These are phyloP conservation scores for Annulohypoxylon truncatum DNA, from an alignment of 2,329 filamentous ascomycete genomes.

Conservation along the genomic window DNA sequence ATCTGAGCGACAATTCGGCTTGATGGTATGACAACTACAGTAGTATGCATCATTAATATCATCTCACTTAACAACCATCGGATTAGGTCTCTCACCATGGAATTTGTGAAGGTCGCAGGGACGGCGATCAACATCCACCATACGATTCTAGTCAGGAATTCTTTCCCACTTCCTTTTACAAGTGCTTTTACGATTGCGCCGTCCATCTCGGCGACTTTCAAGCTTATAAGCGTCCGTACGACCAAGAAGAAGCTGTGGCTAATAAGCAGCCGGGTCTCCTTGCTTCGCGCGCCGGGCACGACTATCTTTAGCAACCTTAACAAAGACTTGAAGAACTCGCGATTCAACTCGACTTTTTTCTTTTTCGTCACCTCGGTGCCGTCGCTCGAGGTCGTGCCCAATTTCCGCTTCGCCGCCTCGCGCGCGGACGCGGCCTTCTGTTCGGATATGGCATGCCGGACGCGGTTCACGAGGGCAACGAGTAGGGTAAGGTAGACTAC, in stretches of 20 bases:
- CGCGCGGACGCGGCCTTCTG: slow-evolving; percentile 86
- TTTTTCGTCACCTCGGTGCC: slow-evolving; percentile 50
- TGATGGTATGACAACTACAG: slow-evolving; percentile 93
- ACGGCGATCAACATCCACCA: slow-evolving; percentile 99
- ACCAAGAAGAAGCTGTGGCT: slow-evolving; percentile 96
- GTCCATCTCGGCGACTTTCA: slow-evolving; percentile 97
- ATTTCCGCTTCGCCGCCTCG: slow-evolving; percentile 69
- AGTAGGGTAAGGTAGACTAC: slow-evolving; percentile 86
- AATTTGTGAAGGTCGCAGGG: slow-evolving; percentile 97
- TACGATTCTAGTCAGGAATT: slow-evolving; percentile 87
- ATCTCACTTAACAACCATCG: not conserved
- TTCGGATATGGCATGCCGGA: slow-evolving; percentile 90
- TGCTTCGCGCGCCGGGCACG: slow-evolving; percentile 88
- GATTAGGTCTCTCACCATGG: slow-evolving; percentile 75
- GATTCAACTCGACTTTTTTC: slow-evolving; percentile 89
- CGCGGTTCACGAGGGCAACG: slow-evolving; percentile 83
- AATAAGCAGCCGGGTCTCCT: slow-evolving; percentile 85
- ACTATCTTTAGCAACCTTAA: slow-evolving; percentile 85
- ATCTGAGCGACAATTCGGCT: slow-evolving; percentile 91
- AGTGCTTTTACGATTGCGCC: slow-evolving; percentile 91
- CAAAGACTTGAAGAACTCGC: slow-evolving; percentile 81
- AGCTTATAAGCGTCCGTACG: slow-evolving; percentile 87
- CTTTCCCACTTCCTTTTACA: slow-evolving; percentile 89
- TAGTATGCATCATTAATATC: slow-evolving; percentile 10
- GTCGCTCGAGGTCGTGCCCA: slow-evolving; percentile 62